Evolutionary conservation across 2,329 filamentous ascomycete species (phyloP).

Genomic region (Cryphonectria parasitica): DNA sequence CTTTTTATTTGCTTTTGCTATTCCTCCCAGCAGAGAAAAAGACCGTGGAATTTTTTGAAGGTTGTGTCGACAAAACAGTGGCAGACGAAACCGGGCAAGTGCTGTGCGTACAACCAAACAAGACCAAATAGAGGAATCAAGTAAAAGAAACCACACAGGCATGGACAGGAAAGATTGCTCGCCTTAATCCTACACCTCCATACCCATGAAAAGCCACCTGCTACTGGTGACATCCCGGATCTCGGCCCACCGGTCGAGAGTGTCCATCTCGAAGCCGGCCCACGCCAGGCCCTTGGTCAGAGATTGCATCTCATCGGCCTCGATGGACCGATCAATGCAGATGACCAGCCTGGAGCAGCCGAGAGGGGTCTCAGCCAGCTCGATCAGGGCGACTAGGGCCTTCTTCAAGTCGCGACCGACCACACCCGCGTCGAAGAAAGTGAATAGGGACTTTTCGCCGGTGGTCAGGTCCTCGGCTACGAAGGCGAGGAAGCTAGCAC

Average conservation of each 20-base stretch:
- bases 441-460: slow-evolving; percentile 74
- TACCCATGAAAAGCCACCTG: slow-evolving; percentile 84
- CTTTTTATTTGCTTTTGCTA: background rate
- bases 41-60: slow-evolving; percentile 5
- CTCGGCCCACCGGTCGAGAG: slow-evolving; percentile 75
- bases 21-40: slow-evolving; percentile 12
- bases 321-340: slow-evolving; percentile 75
- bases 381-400: slow-evolving; percentile 89
- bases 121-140: slow-evolving; percentile 7
- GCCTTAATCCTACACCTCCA: slow-evolving; percentile 68
- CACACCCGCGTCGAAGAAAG: slow-evolving; percentile 79
- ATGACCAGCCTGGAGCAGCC: slow-evolving; percentile 78
- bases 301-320: slow-evolving; percentile 63
- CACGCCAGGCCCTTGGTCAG: slow-evolving; percentile 85
- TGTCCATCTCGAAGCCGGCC: slow-evolving; percentile 87
- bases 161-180: background rate
- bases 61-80: background rate
- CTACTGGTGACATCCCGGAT: slow-evolving; percentile 70
- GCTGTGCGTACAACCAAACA: background rate
- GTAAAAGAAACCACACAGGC: slow-evolving; percentile 22
- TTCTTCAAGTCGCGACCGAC: slow-evolving; percentile 81
- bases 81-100: slow-evolving; percentile 14
- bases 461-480: slow-evolving; percentile 61
- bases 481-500: slow-evolving; percentile 85
- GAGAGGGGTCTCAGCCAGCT: slow-evolving; percentile 78